Conservation (phyloP, 768 basidiomycete species). For the Mycena maculata region DNA sequence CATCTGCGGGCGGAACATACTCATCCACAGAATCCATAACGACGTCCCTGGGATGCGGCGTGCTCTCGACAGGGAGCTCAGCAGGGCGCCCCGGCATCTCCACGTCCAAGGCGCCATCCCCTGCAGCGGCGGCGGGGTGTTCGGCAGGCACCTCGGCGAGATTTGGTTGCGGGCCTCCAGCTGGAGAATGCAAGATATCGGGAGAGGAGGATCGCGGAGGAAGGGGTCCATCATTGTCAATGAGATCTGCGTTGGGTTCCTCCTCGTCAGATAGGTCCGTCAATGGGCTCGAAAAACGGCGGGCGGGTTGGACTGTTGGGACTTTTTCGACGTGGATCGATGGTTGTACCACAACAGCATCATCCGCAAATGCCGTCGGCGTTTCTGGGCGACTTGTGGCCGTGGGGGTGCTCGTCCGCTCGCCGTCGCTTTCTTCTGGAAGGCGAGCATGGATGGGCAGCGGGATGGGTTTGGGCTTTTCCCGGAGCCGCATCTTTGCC, state of each 20-base stretch:
- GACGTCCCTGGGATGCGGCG: not conserved
- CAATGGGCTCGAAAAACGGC: constrained; percentile 27
- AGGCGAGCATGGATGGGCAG: constrained; percentile 45
- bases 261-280: constrained; percentile 17
- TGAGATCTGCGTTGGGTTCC: not conserved
- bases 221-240: constrained; percentile 19
- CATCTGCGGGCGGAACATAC: constrained; percentile 8
- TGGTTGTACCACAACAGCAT: not conserved
- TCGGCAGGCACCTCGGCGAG: constrained; percentile 1
- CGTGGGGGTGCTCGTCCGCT: constrained; percentile 18
- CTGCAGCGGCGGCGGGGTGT: not conserved
- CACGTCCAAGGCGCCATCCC: not conserved
- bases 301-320: not conserved
- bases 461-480: constrained; percentile 45
- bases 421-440: constrained; percentile 40
- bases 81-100: not conserved
- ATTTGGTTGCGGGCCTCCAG: constrained; percentile 10
- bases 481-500: constrained; percentile 49
- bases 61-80: not conserved
- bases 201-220: constrained; percentile 28
- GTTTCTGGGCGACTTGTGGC: constrained; percentile 24
- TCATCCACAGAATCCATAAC: constrained; percentile 16
- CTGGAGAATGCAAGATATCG: constrained; percentile 26
- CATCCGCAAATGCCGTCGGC: not conserved
- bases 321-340: not conserved